Evolutionary conservation across 179 eudicot species (phyloP), one percentile per base, ranked within the genome.

Genomic region (Beta macrorhiza): DNA sequence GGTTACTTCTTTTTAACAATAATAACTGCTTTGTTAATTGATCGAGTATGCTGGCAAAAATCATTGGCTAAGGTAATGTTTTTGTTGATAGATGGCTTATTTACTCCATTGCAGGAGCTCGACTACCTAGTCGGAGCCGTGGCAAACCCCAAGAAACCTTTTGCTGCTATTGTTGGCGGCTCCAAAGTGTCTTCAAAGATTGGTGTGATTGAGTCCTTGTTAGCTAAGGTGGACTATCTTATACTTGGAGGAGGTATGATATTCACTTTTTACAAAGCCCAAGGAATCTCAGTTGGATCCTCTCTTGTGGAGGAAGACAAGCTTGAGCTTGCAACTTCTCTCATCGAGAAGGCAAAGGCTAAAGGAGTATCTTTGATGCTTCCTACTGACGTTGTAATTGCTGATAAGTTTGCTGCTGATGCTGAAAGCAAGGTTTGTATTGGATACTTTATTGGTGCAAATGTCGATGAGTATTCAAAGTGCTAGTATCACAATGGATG

Each of bases 151-250:
- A 93, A 91, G 90, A 92, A 89, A 80, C 98, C 98, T 67, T 93
- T 93, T 89, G 98, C 98, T 71, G 98, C 98, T 47, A 92, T 93
- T 82, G 97, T 93, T 77, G 98, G 98, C 81, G 98, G 98, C 74
- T 89, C 98, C 74, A 93, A 93, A 90, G 98, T 93, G 32, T 93
- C 98, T 61, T 80, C 90, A 80, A 93, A 93, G 89, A 93, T 93
- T 65, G 98, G 98, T 45, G 92, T 92, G 76, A 92, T 92, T 5
- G 97, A 92, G 85, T 92, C 97, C 22, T 84, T 92, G 83, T 86
- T 92, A 80, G 90, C 84, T 79, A 91, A 91, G 89, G 89, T 87
- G 78, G 87, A 92, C 79, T 81, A 88, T 63, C 90, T 92, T 62
- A 63, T 92, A 55, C 91, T 92, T 47, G 96, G 96, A 79, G 96